A percentile compares a stretch with the other conserved stretches of the same genome.
These are phyloP conservation scores for Xylariaceae sp. DNA, from an alignment of 2,329 filamentous ascomycete species.

Conservation along the genomic window DNA sequence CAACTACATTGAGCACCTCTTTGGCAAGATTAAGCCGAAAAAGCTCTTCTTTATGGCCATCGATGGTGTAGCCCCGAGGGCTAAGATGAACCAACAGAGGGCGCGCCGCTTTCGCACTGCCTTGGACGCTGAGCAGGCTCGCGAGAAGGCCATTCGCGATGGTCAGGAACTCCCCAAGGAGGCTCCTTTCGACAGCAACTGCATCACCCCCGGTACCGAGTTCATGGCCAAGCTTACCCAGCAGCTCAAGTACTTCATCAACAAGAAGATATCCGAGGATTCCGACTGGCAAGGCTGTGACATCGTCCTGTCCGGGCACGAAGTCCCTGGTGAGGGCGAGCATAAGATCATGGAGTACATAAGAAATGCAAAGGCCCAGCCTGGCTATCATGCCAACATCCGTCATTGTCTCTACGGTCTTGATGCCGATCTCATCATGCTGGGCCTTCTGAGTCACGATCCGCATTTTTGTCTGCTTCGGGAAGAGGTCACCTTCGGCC, in stretches of 20 bases:
- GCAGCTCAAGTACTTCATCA: slow-evolving; percentile 96
- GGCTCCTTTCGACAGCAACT: slow-evolving; percentile 96
- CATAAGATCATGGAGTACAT: slow-evolving; percentile 99
- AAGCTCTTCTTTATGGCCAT: slow-evolving; percentile 99
- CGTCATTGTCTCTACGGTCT: slow-evolving; percentile 96
- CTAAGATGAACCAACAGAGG: slow-evolving; percentile 99
- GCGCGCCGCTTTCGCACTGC: slow-evolving; percentile 92
- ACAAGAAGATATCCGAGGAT: slow-evolving; percentile 97
- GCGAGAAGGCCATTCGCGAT: slow-evolving; percentile 84
- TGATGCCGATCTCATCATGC: slow-evolving; percentile 97
- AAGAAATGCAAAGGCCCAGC: slow-evolving; percentile 91
- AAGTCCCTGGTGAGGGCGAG: slow-evolving; percentile 95
- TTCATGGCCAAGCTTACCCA: slow-evolving; percentile 96
- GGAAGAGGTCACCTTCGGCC: slow-evolving; percentile 96
- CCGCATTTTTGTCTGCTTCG: slow-evolving; percentile 95
- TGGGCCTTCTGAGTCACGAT: slow-evolving; percentile 93
- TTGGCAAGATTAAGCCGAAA: slow-evolving; percentile 97
- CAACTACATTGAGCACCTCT: slow-evolving; percentile 98
- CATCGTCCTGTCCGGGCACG: slow-evolving; percentile 91
- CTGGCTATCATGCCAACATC: slow-evolving; percentile 83
- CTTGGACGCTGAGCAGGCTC: slow-evolving; percentile 78
- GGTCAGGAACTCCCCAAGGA: slow-evolving; percentile 92
- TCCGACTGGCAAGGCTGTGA: slow-evolving; percentile 96
- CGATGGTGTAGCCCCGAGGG: slow-evolving; percentile 91
- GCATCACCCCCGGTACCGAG: slow-evolving; percentile 91